These are phyloP conservation scores for Entomortierella beljakovae DNA, from an alignment of 192 early-diverging fungal species.

Conservation along the genomic window DNA sequence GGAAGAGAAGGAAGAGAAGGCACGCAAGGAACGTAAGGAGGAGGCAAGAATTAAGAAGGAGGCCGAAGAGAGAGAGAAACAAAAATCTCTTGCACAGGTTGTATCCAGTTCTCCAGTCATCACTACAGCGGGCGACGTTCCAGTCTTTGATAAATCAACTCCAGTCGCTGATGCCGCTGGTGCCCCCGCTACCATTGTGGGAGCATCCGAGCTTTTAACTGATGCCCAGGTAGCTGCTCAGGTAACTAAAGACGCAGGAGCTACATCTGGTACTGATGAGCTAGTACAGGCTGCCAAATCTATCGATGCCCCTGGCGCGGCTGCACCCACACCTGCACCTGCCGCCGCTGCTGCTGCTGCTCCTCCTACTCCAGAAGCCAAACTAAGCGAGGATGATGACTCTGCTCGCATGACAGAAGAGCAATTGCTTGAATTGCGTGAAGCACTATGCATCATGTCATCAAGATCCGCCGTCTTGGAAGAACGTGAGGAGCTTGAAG, in stretches of 20 bases:
- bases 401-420: constrained; percentile 65
- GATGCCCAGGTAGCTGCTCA: constrained; percentile 51
- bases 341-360: constrained; percentile 22
- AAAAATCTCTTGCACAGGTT: constrained; percentile 39
- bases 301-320: constrained; percentile 5
- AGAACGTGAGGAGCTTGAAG: constrained; percentile 71
- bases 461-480: constrained; percentile 68
- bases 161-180: constrained; percentile 33
- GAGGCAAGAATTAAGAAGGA: constrained; percentile 61
- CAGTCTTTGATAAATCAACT: constrained; percentile 19
- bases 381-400: constrained; percentile 42
- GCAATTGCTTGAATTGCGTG: constrained; percentile 68
- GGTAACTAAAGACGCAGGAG: constrained; percentile 19
- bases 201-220: constrained; percentile 35
- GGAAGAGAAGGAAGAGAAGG: constrained; percentile 77
- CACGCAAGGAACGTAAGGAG: constrained; percentile 68
- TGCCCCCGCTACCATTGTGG: constrained; percentile 32
- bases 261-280: constrained; percentile 27
- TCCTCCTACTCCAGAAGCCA: constrained; percentile 15
- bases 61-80: constrained; percentile 55
- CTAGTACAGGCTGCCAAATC: constrained; percentile 11
- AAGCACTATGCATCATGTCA: constrained; percentile 66
- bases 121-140: constrained; percentile 1
- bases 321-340: constrained; percentile 1
- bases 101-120: constrained; percentile 4